These are phyloP conservation scores for Tulasnella sp. DNA, from an alignment of 768 basidiomycete genomes.

Conservation along the genomic window DNA sequence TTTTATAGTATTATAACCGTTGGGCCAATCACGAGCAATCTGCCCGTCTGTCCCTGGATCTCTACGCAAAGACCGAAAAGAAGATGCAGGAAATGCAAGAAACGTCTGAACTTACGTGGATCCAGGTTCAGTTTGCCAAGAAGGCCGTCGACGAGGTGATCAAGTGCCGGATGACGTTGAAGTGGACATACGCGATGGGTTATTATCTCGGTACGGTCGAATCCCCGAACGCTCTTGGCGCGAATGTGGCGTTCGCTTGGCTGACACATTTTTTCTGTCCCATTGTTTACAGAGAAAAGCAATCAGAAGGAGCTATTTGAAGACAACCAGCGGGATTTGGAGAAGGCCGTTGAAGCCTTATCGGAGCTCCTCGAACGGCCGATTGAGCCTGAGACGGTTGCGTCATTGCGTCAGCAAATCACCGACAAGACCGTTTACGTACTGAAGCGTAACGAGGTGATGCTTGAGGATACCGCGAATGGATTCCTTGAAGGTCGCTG, in stretches of 20 bases:
- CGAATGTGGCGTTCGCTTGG: neutral
- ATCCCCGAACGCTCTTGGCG: neutral
- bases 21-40: constrained; percentile 99
- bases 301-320: constrained; percentile 96
- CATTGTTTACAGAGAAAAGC: constrained; percentile 45
- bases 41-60: constrained; percentile 88
- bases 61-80: constrained; percentile 87
- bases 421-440: constrained; percentile 98
- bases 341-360: constrained; percentile 90
- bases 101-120: constrained; percentile 89
- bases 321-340: constrained; percentile 94
- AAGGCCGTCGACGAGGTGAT: constrained; percentile 92
- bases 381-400: constrained; percentile 79
- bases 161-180: constrained; percentile 89
- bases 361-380: constrained; percentile 91
- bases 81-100: constrained; percentile 99
- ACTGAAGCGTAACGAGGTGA: constrained; percentile 93
- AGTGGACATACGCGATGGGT: constrained; percentile 99
- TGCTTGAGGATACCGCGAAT: constrained; percentile 88
- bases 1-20: constrained; percentile 92
- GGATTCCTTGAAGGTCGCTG: constrained; percentile 85
- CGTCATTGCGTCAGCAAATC: constrained; percentile 79
- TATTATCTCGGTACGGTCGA: constrained; percentile 69
- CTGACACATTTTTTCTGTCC: constrained; percentile 6
- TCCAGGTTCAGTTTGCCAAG: constrained; percentile 98